Evolutionary conservation across 225 moss, liverwort and hornwort genomes (phyloP).

Genomic region (Straminergon stramineum): DNA sequence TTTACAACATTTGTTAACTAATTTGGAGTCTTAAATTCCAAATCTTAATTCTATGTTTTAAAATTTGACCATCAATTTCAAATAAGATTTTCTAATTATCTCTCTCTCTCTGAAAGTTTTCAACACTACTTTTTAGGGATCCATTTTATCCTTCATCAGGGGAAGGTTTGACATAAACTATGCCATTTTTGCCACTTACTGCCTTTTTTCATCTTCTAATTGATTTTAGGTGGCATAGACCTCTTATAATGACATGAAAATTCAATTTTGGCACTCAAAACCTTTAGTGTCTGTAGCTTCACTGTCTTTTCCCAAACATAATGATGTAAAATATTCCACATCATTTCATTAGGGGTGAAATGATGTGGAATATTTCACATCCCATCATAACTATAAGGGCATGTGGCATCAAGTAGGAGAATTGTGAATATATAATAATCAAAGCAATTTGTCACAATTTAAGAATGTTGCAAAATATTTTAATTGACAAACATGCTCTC

Average conservation of each 20-base stretch:
- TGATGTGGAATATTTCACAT: too few species aligned
- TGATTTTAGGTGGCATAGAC: not conserved
- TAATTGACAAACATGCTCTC: not conserved
- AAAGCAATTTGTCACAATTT: fast-evolving
- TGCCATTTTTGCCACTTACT: not conserved
- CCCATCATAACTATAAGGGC: fast-evolving
- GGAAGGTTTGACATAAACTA: too few species aligned
- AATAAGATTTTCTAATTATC: not conserved
- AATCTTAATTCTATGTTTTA: not conserved
- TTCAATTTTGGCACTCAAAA: too few species aligned
- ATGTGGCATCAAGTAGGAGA: not conserved
- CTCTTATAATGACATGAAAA: too few species aligned
- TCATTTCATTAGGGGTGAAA: too few species aligned
- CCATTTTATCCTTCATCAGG: not conserved
- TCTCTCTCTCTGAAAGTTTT: fast-evolving
- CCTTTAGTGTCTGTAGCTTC: too few species aligned
- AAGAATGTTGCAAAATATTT: not conserved
- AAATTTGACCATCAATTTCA: not conserved
- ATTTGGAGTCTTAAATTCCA: not conserved
- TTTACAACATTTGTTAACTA: fast-evolving
- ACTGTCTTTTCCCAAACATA: too few species aligned
- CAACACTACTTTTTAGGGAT: not conserved
- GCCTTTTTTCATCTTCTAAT: not conserved
- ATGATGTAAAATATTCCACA: too few species aligned
- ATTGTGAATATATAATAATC: not conserved